A percentile compares a stretch with the other conserved stretches of the same genome.
These are phyloP conservation scores for Monocercomonoides exilis DNA, from an alignment of 78 protist species.

Conservation along the genomic window DNA sequence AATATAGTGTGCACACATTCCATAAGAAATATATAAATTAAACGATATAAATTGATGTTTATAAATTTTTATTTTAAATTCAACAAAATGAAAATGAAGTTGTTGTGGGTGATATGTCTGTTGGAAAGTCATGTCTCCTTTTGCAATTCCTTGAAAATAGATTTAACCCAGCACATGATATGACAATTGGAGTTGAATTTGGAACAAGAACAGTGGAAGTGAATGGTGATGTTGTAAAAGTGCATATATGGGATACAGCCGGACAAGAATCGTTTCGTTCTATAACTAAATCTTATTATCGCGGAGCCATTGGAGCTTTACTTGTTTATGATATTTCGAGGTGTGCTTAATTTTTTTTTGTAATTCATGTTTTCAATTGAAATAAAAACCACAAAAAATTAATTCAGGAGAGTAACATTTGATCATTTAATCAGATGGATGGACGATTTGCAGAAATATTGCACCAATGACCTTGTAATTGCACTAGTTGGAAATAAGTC, in stretches of 20 bases:
- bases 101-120: conserved; percentile 20
- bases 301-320: conserved; percentile 81
- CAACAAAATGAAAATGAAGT: no score
- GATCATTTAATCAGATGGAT: conserved; percentile 80
- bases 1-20: no score
- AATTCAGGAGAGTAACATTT: conserved; percentile 82
- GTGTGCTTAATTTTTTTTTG: not conserved
- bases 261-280: conserved; percentile 92
- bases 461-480: conserved; percentile 72
- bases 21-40: no score
- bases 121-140: conserved; percentile 57
- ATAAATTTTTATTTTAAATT: no score
- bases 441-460: conserved; percentile 62
- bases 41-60: no score
- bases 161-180: conserved; percentile 88
- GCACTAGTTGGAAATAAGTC: conserved; percentile 94
- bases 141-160: conserved; percentile 92
- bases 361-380: not conserved
- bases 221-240: conserved; percentile 74
- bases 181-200: conserved; percentile 97
- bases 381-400: not conserved
- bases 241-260: conserved; percentile 97
- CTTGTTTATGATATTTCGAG: conserved; percentile 53
- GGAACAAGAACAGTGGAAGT: conserved; percentile 81
- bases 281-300: conserved; percentile 93